phyloP scores from a whole-genome alignment of 768 basidiomycete species.

The Suillus plorans region DNA sequence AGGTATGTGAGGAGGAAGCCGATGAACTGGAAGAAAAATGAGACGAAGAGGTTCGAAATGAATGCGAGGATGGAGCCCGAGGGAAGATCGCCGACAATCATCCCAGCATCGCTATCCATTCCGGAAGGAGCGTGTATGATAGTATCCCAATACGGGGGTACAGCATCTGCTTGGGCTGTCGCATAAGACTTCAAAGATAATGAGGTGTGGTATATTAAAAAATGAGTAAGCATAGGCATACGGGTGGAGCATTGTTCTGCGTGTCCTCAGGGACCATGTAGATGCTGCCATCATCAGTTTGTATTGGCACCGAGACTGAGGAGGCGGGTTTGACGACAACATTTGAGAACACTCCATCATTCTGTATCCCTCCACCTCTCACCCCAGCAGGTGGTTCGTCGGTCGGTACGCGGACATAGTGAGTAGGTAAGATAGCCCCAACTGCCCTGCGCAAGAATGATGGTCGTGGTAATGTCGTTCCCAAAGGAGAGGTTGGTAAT shows the following conservation, averaged over 20 bases:
- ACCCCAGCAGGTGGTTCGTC: constrained; percentile 28
- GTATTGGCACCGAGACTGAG: constrained; percentile 40
- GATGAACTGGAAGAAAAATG: constrained; percentile 96
- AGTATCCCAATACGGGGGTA: constrained; percentile 96
- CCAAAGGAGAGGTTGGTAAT: constrained; percentile 50
- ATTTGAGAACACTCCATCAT: constrained; percentile 96
- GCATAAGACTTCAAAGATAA: constrained; percentile 65
- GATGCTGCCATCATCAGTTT: constrained; percentile 52
- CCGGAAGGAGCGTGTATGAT: constrained; percentile 80
- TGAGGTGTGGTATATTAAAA: constrained; percentile 6
- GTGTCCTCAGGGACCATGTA: constrained; percentile 76
- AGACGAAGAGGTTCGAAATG: constrained; percentile 76
- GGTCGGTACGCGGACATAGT: constrained; percentile 56
- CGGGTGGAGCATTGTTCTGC: constrained; percentile 84
- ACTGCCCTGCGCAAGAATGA: constrained; percentile 61
- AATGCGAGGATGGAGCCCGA: constrained; percentile 78
- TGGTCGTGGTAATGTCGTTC: constrained; percentile 31
- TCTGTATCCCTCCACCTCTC: constrained; percentile 72
- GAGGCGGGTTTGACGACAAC: constrained; percentile 83
- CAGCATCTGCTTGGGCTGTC: constrained; percentile 84
- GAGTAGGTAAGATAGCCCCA: constrained; percentile 60
- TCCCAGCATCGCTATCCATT: constrained; percentile 50
- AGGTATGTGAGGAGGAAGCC: constrained; percentile 93
- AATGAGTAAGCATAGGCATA: constrained; percentile 38
- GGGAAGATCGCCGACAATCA: constrained; percentile 92